These are phyloP conservation scores for Trypanosoma congolense DNA, from an alignment of 208 protist genomes.

Conservation along the genomic window DNA sequence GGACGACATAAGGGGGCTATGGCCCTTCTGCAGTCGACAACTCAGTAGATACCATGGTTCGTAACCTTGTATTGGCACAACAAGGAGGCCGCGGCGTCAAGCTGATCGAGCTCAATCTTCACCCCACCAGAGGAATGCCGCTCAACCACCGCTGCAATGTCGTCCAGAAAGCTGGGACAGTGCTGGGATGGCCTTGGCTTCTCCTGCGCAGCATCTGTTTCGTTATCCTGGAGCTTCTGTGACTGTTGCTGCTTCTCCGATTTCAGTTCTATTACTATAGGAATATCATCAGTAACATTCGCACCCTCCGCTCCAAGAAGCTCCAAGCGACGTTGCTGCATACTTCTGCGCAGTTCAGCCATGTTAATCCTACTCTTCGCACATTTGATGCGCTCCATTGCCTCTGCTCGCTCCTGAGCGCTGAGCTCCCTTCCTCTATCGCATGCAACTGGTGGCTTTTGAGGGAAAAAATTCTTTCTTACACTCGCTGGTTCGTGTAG, in stretches of 20 bases:
- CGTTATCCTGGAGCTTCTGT: not conserved
- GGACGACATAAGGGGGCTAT: no score
- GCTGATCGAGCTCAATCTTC: conserved; percentile 36
- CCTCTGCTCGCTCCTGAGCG: conserved; percentile 12
- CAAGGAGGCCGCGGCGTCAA: conserved; percentile 46
- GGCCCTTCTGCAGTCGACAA: no score
- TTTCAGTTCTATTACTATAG: conserved; percentile 48
- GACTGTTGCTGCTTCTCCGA: not conserved
- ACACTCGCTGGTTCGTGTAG: no score
- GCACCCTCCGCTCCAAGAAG: conserved; percentile 38
- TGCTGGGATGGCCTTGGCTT: not conserved
- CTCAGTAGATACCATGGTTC: conserved; percentile 39
- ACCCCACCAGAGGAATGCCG: conserved; percentile 27
- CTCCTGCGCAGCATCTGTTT: not conserved
- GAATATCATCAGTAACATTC: conserved; percentile 21
- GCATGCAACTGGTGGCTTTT: not conserved
- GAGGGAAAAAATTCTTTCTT: not conserved
- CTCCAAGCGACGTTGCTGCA: conserved; percentile 34
- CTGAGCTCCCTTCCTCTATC: conserved; percentile 7
- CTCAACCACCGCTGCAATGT: conserved; percentile 43
- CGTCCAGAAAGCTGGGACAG: conserved; percentile 37
- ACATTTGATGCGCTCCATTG: conserved; percentile 20
- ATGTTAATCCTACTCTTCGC: conserved; percentile 43
- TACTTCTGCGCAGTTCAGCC: conserved; percentile 43
- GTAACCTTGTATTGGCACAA: conserved; percentile 59